phyloP scores from a whole-genome alignment of 805 yeast species.

The Phaffomyces antillensis region DNA sequence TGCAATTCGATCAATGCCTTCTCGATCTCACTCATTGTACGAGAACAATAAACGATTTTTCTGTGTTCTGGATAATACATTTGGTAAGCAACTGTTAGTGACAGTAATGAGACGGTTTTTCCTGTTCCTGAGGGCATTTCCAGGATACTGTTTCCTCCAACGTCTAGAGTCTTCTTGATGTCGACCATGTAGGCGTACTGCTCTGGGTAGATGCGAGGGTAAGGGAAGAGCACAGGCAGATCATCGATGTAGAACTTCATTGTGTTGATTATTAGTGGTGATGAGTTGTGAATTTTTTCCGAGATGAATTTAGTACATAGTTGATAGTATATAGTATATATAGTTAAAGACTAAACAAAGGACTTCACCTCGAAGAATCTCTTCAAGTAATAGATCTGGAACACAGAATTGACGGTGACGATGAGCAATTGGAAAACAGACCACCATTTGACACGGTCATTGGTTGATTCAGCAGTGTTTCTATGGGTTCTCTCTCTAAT shows the following conservation, averaged over 20 bases:
- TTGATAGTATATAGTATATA: background rate
- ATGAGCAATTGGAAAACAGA: constrained; percentile 83
- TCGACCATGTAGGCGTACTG: constrained; percentile 98
- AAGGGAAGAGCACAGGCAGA: constrained; percentile 91
- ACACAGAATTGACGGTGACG: constrained; percentile 78
- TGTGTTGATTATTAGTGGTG: background rate
- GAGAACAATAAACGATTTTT: constrained; percentile 93
- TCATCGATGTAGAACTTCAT: constrained; percentile 80
- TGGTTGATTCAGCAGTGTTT: constrained; percentile 97
- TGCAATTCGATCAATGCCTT: constrained; percentile 91
- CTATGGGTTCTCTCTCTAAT: constrained; percentile 96
- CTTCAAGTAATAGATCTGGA: constrained; percentile 90
- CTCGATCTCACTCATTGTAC: constrained; percentile 99
- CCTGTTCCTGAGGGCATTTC: constrained; percentile 99
- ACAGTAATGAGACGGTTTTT: constrained; percentile 85
- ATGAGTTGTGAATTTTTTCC: background rate
- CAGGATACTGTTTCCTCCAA: constrained; percentile 90
- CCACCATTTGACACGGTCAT: constrained; percentile 98
- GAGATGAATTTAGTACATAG: background rate
- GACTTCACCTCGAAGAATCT: constrained; percentile 94
- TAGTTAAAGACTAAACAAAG: constrained; percentile 45
- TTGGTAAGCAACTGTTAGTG: constrained; percentile 92
- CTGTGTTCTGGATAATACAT: constrained; percentile 91
- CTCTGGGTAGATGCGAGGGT: constrained; percentile 95
- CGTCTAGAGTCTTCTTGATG: constrained; percentile 87